Evolutionary conservation across 441 rosid genomes (phyloP), one percentile per base, ranked within the genome.

Genomic region (Jatropha podagrica): DNA sequence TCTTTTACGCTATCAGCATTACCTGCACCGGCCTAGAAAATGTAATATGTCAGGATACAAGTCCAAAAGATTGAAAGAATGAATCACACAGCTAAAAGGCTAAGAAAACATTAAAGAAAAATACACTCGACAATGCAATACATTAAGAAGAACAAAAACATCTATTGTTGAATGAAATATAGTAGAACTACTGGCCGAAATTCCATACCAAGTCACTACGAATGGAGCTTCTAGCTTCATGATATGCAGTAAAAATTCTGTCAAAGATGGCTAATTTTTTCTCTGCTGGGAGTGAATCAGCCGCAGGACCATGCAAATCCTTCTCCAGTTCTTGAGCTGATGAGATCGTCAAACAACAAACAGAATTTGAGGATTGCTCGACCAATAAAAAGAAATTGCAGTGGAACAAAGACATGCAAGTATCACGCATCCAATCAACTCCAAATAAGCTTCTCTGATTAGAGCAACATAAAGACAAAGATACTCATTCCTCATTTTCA

Each of bases 301-400:
- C 90, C 74, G 82, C 77, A 73, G 89, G 90, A 77, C 96, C 97
- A 74, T 88, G 85, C 83, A 94, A 82, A 89, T 92, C 98, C 89
- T 94, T 92, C 91, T 92, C 98, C 86, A 92, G 85, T 68, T 96
- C 99, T 83, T 96, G 97, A 48, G 99, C 99, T 96, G 94, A 74
- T 83, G 41, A 79, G 52, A 65, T 75, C 56, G 74, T 67, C 65
- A 68, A n/a, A 71, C 55, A 63, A 83, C 70, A 83, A 64, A 61
- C 48, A 69, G 18, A 60, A 72, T 14, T 37, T 78, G 48, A 73
- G 70, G n/a, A 52, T 64, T 56, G 15, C 64, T 32, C 27, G 37
- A 60, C 3, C 23, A 27, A 77, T 52, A 38, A n/a, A 63, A 20
- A 58, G 7, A 38, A 15, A 55, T 6, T 44, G 38, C 11, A 58